phyloP scores from a whole-genome alignment of 2,329 filamentous ascomycete species.

The Aspergillus melleus region DNA sequence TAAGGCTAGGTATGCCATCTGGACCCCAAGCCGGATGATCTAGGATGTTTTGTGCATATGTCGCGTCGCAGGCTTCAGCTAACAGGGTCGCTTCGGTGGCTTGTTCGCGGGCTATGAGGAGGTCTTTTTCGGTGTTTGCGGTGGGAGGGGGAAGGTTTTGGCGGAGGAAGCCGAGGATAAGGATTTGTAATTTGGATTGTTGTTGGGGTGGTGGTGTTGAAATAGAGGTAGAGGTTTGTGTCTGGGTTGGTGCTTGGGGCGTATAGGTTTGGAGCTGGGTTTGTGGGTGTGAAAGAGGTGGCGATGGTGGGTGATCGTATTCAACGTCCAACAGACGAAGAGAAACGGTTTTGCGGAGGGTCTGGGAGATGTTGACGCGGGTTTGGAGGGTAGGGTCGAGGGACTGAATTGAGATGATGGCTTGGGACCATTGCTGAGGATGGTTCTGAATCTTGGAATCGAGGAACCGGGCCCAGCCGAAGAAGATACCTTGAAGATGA shows the following conservation, averaged over 20 bases:
- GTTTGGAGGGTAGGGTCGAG: constrained; percentile 51
- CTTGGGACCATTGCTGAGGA: constrained; percentile 56
- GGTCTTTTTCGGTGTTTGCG: constrained; percentile 4
- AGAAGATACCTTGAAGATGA: constrained; percentile 62
- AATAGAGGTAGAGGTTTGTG: too few species aligned
- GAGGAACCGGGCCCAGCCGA: constrained; percentile 59
- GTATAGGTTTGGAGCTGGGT: too few species aligned
- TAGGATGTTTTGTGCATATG: constrained; percentile 37
- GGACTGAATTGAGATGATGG: constrained; percentile 54
- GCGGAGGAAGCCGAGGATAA: constrained; percentile 63
- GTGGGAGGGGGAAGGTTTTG: constrained; percentile 24
- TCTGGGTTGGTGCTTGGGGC: too few species aligned
- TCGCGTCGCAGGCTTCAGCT: constrained; percentile 29
- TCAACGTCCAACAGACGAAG: constrained; percentile 31
- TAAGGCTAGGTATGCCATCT: constrained; percentile 7
- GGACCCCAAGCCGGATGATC: constrained; percentile 41
- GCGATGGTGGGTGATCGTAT: neutral
- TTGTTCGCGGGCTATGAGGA: neutral
- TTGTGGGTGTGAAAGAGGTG: too few species aligned
- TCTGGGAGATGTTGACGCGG: constrained; percentile 48
- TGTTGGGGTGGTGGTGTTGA: too few species aligned
- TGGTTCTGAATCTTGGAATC: constrained; percentile 24
- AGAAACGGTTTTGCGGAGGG: constrained; percentile 51
- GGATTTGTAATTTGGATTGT: constrained; percentile 50
- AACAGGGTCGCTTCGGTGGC: neutral